phyloP scores from a whole-genome alignment of 352 stramenopile species.

The Globisporangium alternatum region DNA sequence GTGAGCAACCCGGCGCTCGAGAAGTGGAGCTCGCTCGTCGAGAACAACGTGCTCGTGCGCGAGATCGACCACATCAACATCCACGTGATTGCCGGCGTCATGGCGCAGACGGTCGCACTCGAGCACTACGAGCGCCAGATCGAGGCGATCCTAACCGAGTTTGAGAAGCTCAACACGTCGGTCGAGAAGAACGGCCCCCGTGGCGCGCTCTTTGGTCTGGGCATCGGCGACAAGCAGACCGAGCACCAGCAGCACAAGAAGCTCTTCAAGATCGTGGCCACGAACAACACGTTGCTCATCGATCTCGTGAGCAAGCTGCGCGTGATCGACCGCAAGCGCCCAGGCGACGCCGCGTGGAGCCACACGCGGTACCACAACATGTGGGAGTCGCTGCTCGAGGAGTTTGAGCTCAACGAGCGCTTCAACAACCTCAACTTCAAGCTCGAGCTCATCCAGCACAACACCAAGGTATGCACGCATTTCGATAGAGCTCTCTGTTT shows the following conservation, averaged over 20 bases:
- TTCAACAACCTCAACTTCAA: conserved; percentile 98
- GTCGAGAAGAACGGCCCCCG: conserved; percentile 76
- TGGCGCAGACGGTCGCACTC: conserved; percentile 95
- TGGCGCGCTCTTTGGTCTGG: conserved; percentile 61
- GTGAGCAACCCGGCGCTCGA: conserved; percentile 62
- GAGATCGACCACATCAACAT: conserved; percentile 85
- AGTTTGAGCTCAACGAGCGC: conserved; percentile 93
- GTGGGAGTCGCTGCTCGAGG: conserved; percentile 84
- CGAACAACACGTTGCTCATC: conserved; percentile 96
- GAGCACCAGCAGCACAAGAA: conserved; percentile 78
- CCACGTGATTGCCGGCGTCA: conserved; percentile 93
- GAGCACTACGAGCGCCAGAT: conserved; percentile 96
- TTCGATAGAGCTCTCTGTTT: not conserved
- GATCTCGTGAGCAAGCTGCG: conserved; percentile 96
- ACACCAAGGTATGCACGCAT: conserved; percentile 88
- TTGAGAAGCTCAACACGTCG: conserved; percentile 91
- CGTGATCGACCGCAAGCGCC: conserved; percentile 92
- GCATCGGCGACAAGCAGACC: conserved; percentile 42
- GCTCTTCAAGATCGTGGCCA: conserved; percentile 90
- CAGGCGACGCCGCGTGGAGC: conserved; percentile 93
- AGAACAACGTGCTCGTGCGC: conserved; percentile 80
- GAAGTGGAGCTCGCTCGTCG: conserved; percentile 78
- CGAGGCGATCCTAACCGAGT: conserved; percentile 93
- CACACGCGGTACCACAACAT: conserved; percentile 93
- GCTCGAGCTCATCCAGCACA: conserved; percentile 96